Evolutionary conservation across 2,329 filamentous ascomycete genomes (phyloP).

Genomic region (Magnaporthales sp.): DNA sequence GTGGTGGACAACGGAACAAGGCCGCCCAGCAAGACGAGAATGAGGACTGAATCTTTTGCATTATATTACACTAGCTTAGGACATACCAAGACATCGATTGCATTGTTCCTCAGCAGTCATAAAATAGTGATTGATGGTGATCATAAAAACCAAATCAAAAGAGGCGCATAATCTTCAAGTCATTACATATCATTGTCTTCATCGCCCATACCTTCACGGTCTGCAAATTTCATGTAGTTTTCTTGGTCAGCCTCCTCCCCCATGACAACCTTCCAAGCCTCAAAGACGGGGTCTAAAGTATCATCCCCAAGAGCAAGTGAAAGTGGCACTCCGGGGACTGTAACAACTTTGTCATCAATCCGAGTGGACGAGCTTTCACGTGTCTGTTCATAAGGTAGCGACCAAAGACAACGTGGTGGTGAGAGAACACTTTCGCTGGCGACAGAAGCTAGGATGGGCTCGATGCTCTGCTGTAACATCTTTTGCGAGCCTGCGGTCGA

Average conservation of each 20-base stretch:
- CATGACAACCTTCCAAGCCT: conserved; percentile 60
- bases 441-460: conserved; percentile 25
- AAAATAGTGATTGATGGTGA: background rate
- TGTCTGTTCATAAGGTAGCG: conserved; percentile 47
- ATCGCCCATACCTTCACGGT: conserved; percentile 54
- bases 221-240: conserved; percentile 70
- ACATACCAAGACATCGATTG: background rate
- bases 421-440: conserved; percentile 10
- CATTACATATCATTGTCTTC: conserved; percentile 48
- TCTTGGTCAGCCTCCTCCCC: conserved; percentile 34
- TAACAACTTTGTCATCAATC: conserved; percentile 34
- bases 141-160: background rate
- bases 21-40: no score
- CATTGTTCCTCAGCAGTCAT: background rate
- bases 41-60: background rate
- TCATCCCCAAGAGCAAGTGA: conserved; percentile 69
- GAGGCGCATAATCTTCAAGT: conserved; percentile 7
- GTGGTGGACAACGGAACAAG: background rate
- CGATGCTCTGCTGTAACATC: conserved; percentile 31
- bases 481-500: conserved; percentile 22
- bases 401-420: conserved; percentile 32
- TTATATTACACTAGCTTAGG: background rate
- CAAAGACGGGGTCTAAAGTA: conserved; percentile 55
- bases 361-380: conserved; percentile 18
- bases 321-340: conserved; percentile 49